Percentiles rank a stretch among this genome's conserved stretches.
phyloP scores from a whole-genome alignment of 2,329 filamentous ascomycete genomes.

The Pseudogymnoascus sp. region DNA sequence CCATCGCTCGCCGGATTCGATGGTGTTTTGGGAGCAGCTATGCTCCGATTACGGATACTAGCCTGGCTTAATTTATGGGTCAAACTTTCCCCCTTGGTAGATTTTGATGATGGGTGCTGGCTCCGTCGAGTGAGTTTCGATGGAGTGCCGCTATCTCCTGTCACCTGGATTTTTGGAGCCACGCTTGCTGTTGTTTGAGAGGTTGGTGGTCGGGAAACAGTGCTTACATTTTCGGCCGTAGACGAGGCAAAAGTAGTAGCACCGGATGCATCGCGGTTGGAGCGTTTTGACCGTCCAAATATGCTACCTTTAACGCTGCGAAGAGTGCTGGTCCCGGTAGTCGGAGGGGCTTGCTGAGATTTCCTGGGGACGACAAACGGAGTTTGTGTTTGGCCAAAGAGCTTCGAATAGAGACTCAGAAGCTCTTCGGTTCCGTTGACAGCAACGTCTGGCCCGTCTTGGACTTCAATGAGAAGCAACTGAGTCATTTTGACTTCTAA shows the following conservation, averaged over 20 bases:
- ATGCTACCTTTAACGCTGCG: constrained; percentile 68
- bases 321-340: constrained; percentile 63
- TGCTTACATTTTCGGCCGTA: neutral
- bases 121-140: constrained; percentile 29
- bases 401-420: constrained; percentile 68
- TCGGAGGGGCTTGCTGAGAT: constrained; percentile 47
- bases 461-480: constrained; percentile 70
- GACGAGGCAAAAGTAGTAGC: neutral
- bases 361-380: constrained; percentile 28
- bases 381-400: constrained; percentile 55
- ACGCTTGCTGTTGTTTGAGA: constrained; percentile 21
- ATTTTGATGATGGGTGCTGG: constrained; percentile 31
- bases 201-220: constrained; percentile 26
- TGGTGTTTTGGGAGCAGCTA: constrained; percentile 30
- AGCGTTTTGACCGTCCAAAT: constrained; percentile 54
- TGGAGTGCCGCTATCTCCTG: constrained; percentile 49
- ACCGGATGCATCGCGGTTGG: constrained; percentile 36
- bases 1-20: constrained; percentile 4
- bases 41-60: constrained; percentile 47
- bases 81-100: constrained; percentile 31
- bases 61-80: constrained; percentile 33
- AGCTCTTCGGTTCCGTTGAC: constrained; percentile 86
- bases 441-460: constrained; percentile 76
- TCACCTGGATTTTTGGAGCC: constrained; percentile 67
- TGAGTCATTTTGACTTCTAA: constrained; percentile 97